Evolutionary conservation across 306 rosid genomes (phyloP), one percentile per base, ranked within the genome.

Genomic region (Rubus parviflorus): DNA sequence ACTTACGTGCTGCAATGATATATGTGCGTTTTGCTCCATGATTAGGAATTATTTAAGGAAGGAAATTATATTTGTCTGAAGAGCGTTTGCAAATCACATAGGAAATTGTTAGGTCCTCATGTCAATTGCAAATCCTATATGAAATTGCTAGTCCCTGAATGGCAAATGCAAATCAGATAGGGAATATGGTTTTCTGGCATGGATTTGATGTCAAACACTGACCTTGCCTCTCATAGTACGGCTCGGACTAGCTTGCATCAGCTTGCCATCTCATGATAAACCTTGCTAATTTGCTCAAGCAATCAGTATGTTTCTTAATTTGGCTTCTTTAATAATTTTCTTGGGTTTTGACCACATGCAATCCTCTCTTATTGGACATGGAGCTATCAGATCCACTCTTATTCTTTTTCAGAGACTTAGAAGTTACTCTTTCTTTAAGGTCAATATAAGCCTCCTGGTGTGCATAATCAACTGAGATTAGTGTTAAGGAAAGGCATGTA

Each of bases 221-320:
- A 79, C 98, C 96, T 71, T 93, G 97, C 71, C 97, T 91, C 73
- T 91, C 73, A 70, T 93, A n/a, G 91, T 93, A 70, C 87, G 97
- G 81, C 98, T 93, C 74, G 98, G 98, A 35, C 76, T 88, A 58
- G 96, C 87, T 74, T 87, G 92, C 82, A 75, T 67, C 75, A 82
- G 79, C 58, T 79, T 93, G 89, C 86, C 87, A 40, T 80, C 89
- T 77, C 78, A 82, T 69, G 93, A 93, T 57, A 93, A 80, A 81
- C 92, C 89, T 82, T 89, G 81, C 57, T 89, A n/a, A n/a, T n/a
- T 93, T 80, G 87, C 92, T 78, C 98, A 86, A 86, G 98, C 98
- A 71, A 22, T 93, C 68, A 76, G 97, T 93, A 91, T 49, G 95
- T 86, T 75, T 78, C 73, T 57, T n/a, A n/a, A n/a, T n/a, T 75